Evolutionary conservation across 2,329 filamentous ascomycete genomes (phyloP), one percentile per base, ranked within the genome.

Genomic region (Cordyceps farinosa): DNA sequence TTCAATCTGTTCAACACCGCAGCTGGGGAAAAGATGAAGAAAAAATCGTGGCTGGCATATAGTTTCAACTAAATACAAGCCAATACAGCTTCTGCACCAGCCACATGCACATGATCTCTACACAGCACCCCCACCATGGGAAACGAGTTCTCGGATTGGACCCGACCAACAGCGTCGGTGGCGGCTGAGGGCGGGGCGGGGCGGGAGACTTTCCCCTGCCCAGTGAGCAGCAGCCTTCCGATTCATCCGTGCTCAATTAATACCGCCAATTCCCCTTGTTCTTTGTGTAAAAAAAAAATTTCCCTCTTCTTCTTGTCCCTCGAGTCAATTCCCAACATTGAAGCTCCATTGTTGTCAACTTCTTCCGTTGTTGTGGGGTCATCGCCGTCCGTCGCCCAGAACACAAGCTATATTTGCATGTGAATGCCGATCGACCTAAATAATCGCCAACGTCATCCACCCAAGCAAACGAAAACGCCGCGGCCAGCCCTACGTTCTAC

Each of bases 391-490:
- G 1, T 13, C 17, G 8, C 27, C 29, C 8, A 13, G 2, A 22
- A 22, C 29, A 8, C 22, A 13, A 30, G 22, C 22, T 27, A 8
- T 22, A 22, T 22, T 47, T 36, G 29, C 54, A 57, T 57, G 54
- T 57, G 42, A 47, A 47, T n/a, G 13, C 29, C 38, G n/a, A 54
- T 54, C 27, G 48, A 40, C 36, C 32, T 13, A 17, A 17, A 38
- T 50, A 40, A 29, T 45, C 53, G 15, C 38, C 17, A 58, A 57
- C 55, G 55, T 58, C 55, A 58, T 50, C 34, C 22, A 38, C 8
- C 32, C 45, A 32, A 51, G 29, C 48, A 15, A 17, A 34, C 22
- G 22, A 22, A 22, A 22, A 22, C 22, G 22, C 22, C 22, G 22
- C 1, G 22, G 30, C 34, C 48, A 51, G 48, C 48, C 48, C 48